These are phyloP conservation scores for Pseudogymnoascus sp. DNA, from an alignment of 2,329 filamentous ascomycete genomes.

Conservation along the genomic window DNA sequence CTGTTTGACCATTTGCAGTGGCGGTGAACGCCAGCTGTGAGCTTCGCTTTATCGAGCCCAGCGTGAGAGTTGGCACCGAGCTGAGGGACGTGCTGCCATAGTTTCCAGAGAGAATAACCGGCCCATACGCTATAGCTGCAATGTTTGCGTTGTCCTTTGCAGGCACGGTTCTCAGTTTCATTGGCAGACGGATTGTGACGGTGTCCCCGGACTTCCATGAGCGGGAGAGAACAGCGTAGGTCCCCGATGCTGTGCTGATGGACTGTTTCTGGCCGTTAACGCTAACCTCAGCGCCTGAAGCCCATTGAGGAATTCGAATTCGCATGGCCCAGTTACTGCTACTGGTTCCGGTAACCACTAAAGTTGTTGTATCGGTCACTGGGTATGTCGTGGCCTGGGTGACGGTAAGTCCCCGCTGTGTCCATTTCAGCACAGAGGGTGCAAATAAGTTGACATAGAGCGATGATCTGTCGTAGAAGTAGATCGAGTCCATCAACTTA, in stretches of 20 bases:
- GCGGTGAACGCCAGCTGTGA: not conserved
- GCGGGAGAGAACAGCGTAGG: constrained; percentile 29
- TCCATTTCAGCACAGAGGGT: constrained; percentile 41
- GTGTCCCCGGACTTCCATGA: constrained; percentile 40
- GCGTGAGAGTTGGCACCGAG: not conserved
- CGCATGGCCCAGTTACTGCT: constrained; percentile 30
- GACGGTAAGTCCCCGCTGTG: constrained; percentile 35
- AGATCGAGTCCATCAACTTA: constrained; percentile 48
- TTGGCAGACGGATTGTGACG: constrained; percentile 40
- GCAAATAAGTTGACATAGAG: constrained; percentile 47
- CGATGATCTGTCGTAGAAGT: constrained; percentile 38
- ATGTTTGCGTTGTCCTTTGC: constrained; percentile 43
- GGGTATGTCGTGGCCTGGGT: constrained; percentile 41
- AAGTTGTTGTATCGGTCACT: constrained; percentile 34
- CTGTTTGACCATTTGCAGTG: not conserved
- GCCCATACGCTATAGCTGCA: constrained; percentile 43
- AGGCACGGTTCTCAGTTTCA: constrained; percentile 37
- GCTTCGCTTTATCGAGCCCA: not conserved
- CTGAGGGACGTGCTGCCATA: constrained; percentile 27
- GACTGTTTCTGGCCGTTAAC: constrained; percentile 36
- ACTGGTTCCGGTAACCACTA: constrained; percentile 34
- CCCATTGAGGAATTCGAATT: constrained; percentile 45
- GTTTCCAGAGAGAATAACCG: constrained; percentile 40
- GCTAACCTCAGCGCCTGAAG: constrained; percentile 33
- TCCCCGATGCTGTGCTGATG: constrained; percentile 35